A percentile compares a stretch with the other conserved stretches of the same genome.
Conservation (phyloP, 225 moss, liverwort and hornwort species). For the Physcomitrium patens region DNA sequence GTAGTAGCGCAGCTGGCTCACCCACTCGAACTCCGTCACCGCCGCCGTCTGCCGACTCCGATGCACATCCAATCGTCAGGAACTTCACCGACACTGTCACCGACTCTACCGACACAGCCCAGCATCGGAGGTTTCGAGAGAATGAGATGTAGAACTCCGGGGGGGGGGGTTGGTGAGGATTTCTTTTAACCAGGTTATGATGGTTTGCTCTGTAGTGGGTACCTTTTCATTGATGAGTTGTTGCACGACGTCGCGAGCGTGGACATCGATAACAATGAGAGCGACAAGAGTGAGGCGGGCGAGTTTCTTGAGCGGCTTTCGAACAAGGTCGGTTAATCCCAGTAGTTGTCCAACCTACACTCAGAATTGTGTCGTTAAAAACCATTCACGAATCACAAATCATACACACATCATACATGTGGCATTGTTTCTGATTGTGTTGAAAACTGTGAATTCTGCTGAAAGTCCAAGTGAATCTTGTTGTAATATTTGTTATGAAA, state of each 20-base stretch:
- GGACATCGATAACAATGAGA: slow-evolving; percentile 90
- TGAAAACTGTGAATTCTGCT: too few species aligned
- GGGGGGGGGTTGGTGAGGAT: too few species aligned
- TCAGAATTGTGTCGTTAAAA: background rate
- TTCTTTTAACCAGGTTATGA: background rate
- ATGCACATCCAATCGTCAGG: background rate
- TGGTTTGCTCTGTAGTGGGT: background rate
- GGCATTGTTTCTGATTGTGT: background rate
- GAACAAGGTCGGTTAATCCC: slow-evolving; percentile 74
- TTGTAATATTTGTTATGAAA: background rate
- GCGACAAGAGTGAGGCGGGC: slow-evolving; percentile 83
- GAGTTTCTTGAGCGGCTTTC: slow-evolving; percentile 69
- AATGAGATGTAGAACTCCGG: too few species aligned
- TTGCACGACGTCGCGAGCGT: slow-evolving; percentile 87
- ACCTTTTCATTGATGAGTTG: slow-evolving; percentile 82
- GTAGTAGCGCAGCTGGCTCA: slow-evolving; percentile 87
- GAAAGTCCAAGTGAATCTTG: too few species aligned
- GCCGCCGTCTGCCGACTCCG: slow-evolving; percentile 52
- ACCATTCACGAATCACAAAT: too few species aligned
- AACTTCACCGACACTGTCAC: too few species aligned
- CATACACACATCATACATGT: too few species aligned
- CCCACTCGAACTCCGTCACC: slow-evolving; percentile 89
- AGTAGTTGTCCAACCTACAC: slow-evolving; percentile 71
- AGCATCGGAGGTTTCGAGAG: too few species aligned
- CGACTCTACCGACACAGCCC: too few species aligned